Evolutionary conservation across 1,139 yeast species (phyloP).

Genomic region (Magnusiomyces suaveolens): DNA sequence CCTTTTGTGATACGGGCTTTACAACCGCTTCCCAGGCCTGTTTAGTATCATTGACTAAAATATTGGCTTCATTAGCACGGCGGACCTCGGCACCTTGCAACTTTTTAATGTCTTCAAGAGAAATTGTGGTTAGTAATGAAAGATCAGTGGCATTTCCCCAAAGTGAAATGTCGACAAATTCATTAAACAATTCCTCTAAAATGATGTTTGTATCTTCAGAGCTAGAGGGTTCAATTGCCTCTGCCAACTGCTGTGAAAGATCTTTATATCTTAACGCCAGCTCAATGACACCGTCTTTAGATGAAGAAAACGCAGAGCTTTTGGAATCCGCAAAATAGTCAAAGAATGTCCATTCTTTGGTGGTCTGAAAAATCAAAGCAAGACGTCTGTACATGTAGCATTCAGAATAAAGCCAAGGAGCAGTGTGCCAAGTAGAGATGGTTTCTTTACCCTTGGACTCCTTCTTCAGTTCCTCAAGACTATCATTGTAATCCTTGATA

Average conservation of each 20-base stretch:
- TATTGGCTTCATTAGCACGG: slow-evolving; percentile 71
- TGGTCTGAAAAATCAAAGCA: slow-evolving; percentile 31
- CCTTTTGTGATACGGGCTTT: neutral
- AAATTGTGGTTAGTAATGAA: slow-evolving; percentile 57
- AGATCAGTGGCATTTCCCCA: slow-evolving; percentile 99
- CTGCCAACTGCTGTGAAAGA: slow-evolving; percentile 31
- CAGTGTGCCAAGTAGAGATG: slow-evolving; percentile 59
- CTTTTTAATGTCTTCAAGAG: slow-evolving; percentile 78
- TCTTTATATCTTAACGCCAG: slow-evolving; percentile 61
- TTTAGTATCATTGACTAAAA: slow-evolving; percentile 65
- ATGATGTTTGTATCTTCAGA: neutral
- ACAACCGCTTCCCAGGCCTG: slow-evolving; percentile 46
- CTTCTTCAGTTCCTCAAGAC: slow-evolving; percentile 36
- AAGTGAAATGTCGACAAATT: slow-evolving; percentile 75
- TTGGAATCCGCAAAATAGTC: slow-evolving; percentile 32
- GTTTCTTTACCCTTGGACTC: neutral
- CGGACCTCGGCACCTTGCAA: slow-evolving; percentile 87
- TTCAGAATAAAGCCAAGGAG: slow-evolving; percentile 88
- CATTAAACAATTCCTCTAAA: slow-evolving; percentile 41
- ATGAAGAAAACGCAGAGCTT: slow-evolving; percentile 61
- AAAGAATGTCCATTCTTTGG: neutral
- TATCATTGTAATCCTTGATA: slow-evolving; percentile 29
- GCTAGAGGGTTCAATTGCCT: neutral
- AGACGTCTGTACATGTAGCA: slow-evolving; percentile 70
- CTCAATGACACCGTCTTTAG: slow-evolving; percentile 71